Base-by-base conservation (phyloP, 768 basidiomycete genomes). In the Mycena polygramma region DNA sequence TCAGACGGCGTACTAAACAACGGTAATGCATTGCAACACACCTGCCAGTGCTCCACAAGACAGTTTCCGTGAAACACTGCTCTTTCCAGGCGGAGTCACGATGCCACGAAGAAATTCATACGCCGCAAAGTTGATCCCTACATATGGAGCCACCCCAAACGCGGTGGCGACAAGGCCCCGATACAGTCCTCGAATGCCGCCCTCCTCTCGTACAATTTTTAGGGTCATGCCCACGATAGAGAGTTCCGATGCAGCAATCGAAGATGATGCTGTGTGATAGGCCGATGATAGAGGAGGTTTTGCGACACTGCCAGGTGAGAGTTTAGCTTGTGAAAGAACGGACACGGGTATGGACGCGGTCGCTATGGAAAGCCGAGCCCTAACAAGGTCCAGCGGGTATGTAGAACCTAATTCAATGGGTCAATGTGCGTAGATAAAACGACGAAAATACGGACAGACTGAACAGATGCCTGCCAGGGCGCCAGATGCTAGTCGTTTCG, bases 391-490 rank as follows among this genome's bases (percentile, higher is more conserved):
- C 72, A 99, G 83, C 11, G 97, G 97, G 83, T 96, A 95, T 81
- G 94, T 96, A 55, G 94, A 87, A 73, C 91, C 94, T 94, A 69
- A 57, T 37, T 22, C 53, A 57, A 51, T 46, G 41, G 20, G 7
- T 30, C 30, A 30, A 30, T 59, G 65, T 68, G 35, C 73, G 49
- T 24, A 74, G 63, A 39, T 39, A 68, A 52, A 51, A 67, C 53
- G 66, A 43, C n/a, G 37, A 70, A 19, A 63, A 67, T 36, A 89
- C 94, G 77, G 76, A 96, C 96, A 94, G 71, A 99, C 97, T 69
- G 95, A 96, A 11, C 94, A 93, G 71, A 99, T 94, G 35, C 97
- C 97, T 58, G 97, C 97, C 15, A 97, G 82, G 22, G 95, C 96
- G 71, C 97, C 97, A 63, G 94, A 91, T 1, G 90, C 83, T 49